Conservation (phyloP, 2,329 filamentous ascomycete genomes). For the Ceratocystis diversiconidia region DNA sequence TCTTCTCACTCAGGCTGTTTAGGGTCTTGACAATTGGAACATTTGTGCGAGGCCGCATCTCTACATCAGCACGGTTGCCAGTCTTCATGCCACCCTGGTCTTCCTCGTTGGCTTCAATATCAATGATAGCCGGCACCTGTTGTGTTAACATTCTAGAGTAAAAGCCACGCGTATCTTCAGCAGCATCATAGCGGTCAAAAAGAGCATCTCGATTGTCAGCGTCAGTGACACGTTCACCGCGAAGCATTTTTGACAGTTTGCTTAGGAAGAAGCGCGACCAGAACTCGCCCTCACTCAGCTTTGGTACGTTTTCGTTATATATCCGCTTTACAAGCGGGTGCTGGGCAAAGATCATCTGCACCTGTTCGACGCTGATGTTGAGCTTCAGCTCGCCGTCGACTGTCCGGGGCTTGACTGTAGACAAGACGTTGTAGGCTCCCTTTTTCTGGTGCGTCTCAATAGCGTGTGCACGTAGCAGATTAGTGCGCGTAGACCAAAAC, state of each 20-base stretch:
- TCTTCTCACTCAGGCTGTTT: conserved; percentile 83
- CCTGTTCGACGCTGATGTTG: conserved; percentile 80
- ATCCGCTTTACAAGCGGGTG: conserved; percentile 81
- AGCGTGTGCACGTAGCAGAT: conserved; percentile 74
- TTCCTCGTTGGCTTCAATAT: conserved; percentile 87
- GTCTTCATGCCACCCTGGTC: conserved; percentile 70
- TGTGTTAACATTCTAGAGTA: conserved; percentile 42
- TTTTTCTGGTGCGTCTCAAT: conserved; percentile 77
- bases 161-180: conserved; percentile 46
- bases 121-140: conserved; percentile 75
- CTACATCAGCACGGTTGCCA: conserved; percentile 77
- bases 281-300: conserved; percentile 64
- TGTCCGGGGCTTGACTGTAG: conserved; percentile 68
- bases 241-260: conserved; percentile 75
- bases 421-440: conserved; percentile 86
- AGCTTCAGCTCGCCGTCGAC: conserved; percentile 63
- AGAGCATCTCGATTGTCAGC: conserved; percentile 62
- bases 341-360: conserved; percentile 82
- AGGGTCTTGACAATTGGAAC: conserved; percentile 79
- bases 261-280: conserved; percentile 93
- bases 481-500: conserved; percentile 86
- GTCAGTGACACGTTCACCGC: conserved; percentile 73
- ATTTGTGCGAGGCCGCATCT: conserved; percentile 72
- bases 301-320: conserved; percentile 86
- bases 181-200: conserved; percentile 73